phyloP scores from a whole-genome alignment of 768 basidiomycete species.

The Lactarius quietus region DNA sequence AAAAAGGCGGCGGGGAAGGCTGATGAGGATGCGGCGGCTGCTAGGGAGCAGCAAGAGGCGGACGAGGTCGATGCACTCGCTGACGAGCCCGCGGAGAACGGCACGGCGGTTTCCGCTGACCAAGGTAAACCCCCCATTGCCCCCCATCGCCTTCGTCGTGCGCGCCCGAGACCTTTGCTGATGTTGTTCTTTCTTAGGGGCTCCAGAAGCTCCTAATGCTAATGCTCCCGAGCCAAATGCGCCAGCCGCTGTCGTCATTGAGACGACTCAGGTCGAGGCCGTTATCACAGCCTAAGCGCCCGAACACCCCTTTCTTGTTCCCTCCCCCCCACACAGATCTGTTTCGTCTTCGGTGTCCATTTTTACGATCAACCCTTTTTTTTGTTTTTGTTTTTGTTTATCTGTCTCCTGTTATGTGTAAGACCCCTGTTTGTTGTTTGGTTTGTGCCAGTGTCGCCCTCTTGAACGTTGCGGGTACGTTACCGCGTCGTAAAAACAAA shows the following conservation, averaged over 20 bases:
- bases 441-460: background rate
- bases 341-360: background rate
- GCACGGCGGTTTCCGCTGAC: background rate
- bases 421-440: constrained; percentile 9
- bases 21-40: constrained; percentile 15
- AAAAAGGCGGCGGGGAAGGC: constrained; percentile 11
- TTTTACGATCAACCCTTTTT: background rate
- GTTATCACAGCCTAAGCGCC: constrained; percentile 16
- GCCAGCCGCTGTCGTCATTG: constrained; percentile 15
- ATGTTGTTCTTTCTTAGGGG: background rate
- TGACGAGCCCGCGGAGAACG: constrained; percentile 21
- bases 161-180: background rate
- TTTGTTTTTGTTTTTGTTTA: constrained; percentile 16
- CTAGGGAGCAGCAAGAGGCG: constrained; percentile 18
- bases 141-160: background rate
- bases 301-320: constrained; percentile 1
- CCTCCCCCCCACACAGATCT: background rate
- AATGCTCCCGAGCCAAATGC: constrained; percentile 13
- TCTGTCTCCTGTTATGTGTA: constrained; percentile 10
- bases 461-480: constrained; percentile 5
- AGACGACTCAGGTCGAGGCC: constrained; percentile 6
- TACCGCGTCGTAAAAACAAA: constrained; percentile 11
- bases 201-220: constrained; percentile 11
- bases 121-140: constrained; percentile 1
- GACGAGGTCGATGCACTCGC: constrained; percentile 25